Base-by-base conservation (phyloP, 805 yeast species). In the Zygoascus bituminiphila region DNA sequence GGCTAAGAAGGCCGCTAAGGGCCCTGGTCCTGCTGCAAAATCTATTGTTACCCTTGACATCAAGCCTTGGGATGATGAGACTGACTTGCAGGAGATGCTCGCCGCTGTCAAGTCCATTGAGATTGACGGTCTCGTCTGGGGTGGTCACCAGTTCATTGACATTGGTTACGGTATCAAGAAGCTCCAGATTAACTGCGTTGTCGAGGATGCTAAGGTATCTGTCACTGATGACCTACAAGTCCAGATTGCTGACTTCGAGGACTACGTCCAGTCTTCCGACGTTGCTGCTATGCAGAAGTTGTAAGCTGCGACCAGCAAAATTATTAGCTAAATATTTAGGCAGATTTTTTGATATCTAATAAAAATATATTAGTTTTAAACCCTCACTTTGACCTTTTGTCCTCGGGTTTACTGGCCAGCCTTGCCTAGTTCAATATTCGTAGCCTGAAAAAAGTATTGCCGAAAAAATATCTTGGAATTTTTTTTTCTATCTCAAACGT, bases 41-140 rank as follows among this genome's bases (percentile, higher is more conserved):
- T 87, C 97, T 54, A 76, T 88, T 61, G 96, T 93, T 67, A 91
- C 99, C 66, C 68, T 93, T 64, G 98, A 93, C 64, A 95, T 93
- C 64, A 93, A 93, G 83, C 98, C 97, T 76, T 93, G 99, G 99
- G 98, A 93, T 74, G 98, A 93, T 68, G 98, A 93, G 80, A 93
- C 99, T 62, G 83, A 91, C 69, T 78, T 93, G 69, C 95, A 93
- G 56, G 83, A 82, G 72, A 69, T 93, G 75, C 72, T 87, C 62
- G 89, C 84, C 56, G 79, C 81, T 73, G 96, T 88, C 67, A 89
- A 88, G 81, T 67, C 78, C 62, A 73, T 91, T 63, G 86, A 81
- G 70, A 72, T 72, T 75, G 98, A 93, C 42, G 99, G 99, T 82
- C 82, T 93, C 68, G 74, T 72, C 59, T 93, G 98, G 98, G 99